Base-by-base conservation (phyloP, 2,329 filamentous ascomycete species). In the Hymenoscyphus infarciens region DNA sequence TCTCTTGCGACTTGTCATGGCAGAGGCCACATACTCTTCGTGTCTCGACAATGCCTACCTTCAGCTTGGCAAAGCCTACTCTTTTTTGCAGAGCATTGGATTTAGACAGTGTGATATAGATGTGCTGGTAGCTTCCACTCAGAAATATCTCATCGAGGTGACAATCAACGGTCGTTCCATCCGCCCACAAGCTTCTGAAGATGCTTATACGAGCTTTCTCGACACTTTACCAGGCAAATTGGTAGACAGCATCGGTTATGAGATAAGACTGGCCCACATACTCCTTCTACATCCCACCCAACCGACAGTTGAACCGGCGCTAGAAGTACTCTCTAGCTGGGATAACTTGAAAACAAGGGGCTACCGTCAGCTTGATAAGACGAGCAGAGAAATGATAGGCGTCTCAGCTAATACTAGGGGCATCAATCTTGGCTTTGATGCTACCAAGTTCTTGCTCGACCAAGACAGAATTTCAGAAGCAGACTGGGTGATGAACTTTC, bases 401-500 rank as follows among this genome's bases (percentile, higher is more conserved):
- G 2, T 8, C 10, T 49, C n/a, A 11, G n/a, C n/a, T 22, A 22
- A n/a, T 49, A 49, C n/a, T 22, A 22, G n/a, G 42, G 42, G 6
- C 42, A 69, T 72, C 16, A 31, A 62, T 1, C 59, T 73, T 13
- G 66, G 66, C 19, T 61, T 74, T 19, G 64, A 69, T 35, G 64
- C 71, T 8, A 69, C 71, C 27, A 69, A 66, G 5, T 64, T 69
- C 22, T 54, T 73, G 2, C 66, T 73, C 1, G 63, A 67, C 31
- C 49, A 65, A 3, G 64, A 70, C 8, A 61, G 66, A 16, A 64
- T 64, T 22, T 33, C 59, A 13, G 70, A 73, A 31, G 71, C 70
- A 5, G 60, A 67, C 11, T 67, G 66, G 67, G 62, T 73, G 11
- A 68, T 74, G 65, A 58, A 71, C n/a, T 66, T 67, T 31, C 55